phyloP scores from a whole-genome alignment of 2,329 filamentous ascomycete species.

The Pseudogymnoascus sp. region DNA sequence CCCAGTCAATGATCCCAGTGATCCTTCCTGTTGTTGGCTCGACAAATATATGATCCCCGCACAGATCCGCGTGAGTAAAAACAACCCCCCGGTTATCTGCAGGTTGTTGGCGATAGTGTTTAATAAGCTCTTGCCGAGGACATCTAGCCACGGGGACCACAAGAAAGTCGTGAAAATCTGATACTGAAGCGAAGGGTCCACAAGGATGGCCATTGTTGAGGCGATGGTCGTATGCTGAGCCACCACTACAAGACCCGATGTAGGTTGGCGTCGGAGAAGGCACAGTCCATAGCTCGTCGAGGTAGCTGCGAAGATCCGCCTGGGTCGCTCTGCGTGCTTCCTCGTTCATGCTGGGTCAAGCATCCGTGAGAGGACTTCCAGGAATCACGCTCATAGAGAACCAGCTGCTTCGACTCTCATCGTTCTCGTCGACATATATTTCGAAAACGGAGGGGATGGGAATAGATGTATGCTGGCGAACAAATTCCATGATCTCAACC shows the following conservation, averaged over 20 bases:
- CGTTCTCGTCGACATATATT: background rate
- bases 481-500: background rate
- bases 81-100: background rate
- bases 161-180: background rate
- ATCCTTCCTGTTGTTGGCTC: conserved; percentile 30
- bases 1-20: conserved; percentile 40
- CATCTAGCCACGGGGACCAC: background rate
- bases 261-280: background rate
- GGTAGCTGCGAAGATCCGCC: background rate
- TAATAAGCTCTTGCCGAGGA: background rate
- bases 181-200: background rate
- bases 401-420: background rate
- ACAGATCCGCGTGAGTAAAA: conserved; percentile 42
- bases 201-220: background rate
- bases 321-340: background rate
- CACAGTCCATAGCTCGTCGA: background rate
- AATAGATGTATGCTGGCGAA: background rate
- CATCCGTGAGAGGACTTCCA: conserved; percentile 6
- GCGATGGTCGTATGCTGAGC: background rate
- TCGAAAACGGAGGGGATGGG: background rate
- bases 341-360: conserved; percentile 9
- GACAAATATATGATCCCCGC: conserved; percentile 36
- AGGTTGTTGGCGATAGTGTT: background rate
- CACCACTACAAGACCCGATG: background rate
- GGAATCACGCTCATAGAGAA: background rate